Conservation (phyloP, 129 eudicot genomes). For the Chrysanthemum makinoi region DNA sequence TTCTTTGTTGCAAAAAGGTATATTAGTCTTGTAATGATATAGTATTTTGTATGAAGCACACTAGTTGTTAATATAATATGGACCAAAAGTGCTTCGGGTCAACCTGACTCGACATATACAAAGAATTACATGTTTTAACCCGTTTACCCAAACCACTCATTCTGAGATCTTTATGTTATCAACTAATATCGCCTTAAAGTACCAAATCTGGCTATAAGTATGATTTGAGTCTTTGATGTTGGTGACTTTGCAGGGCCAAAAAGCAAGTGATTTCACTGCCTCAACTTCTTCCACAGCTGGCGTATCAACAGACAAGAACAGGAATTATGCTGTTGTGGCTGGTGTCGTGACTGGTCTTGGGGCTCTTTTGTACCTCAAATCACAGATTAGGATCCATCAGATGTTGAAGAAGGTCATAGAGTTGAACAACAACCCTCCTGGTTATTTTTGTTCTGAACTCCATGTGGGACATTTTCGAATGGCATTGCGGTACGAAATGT, state of each 20-base stretch:
- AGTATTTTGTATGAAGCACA: neutral
- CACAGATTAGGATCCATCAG: conserved; percentile 33
- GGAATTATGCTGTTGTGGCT: conserved; percentile 81
- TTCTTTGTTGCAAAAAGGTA: neutral
- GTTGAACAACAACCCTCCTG: too few species aligned
- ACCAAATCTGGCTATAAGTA: neutral
- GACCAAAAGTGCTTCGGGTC: too few species aligned
- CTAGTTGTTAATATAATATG: neutral
- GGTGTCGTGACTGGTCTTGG: conserved; percentile 52
- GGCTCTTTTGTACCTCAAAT: conserved; percentile 60
- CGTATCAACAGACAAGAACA: conserved; percentile 55
- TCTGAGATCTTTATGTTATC: neutral
- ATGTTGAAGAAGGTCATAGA: too few species aligned
- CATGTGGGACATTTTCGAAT: too few species aligned
- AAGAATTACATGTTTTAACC: too few species aligned
- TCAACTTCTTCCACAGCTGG: conserved; percentile 41
- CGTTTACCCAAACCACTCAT: neutral
- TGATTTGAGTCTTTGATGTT: conserved; percentile 3
- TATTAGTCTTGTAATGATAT: neutral
- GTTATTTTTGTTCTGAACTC: too few species aligned
- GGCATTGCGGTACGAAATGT: too few species aligned
- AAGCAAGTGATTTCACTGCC: conserved; percentile 38
- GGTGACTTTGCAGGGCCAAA: conserved; percentile 54
- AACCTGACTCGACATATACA: neutral
- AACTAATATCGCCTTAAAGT: neutral